Evolutionary conservation across 768 basidiomycete species (phyloP).

Genomic region (Lactifluus hygrophoroides): DNA sequence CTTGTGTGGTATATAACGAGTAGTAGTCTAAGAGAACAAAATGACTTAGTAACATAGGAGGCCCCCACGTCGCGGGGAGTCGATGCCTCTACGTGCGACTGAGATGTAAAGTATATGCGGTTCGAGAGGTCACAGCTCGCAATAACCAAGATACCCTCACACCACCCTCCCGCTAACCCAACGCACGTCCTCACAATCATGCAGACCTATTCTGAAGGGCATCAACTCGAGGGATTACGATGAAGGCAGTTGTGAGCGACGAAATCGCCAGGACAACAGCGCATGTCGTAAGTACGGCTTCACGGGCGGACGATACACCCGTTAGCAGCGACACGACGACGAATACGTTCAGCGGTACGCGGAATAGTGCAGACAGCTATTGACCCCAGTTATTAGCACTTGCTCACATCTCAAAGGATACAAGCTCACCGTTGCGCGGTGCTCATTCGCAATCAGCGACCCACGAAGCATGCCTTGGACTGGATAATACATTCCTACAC

Average conservation of each 20-base stretch:
- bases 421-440: no score
- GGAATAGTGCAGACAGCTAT: slow-evolving; percentile 61
- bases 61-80: no score
- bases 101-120: background rate
- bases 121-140: background rate
- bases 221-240: slow-evolving; percentile 28
- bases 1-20: background rate
- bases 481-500: slow-evolving; percentile 75
- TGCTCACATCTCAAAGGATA: slow-evolving; percentile 32
- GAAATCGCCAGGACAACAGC: slow-evolving; percentile 50
- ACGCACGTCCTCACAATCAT: slow-evolving; percentile 24
- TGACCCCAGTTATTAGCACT: background rate
- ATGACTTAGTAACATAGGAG: background rate
- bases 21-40: background rate
- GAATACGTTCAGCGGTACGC: slow-evolving; percentile 67
- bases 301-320: slow-evolving; percentile 57
- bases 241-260: slow-evolving; percentile 45
- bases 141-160: background rate
- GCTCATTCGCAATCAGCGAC: slow-evolving; percentile 54
- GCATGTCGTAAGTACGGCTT: slow-evolving; percentile 50
- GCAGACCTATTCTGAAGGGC: slow-evolving; percentile 1
- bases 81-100: no score
- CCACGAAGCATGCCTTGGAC: slow-evolving; percentile 69
- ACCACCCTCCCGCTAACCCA: background rate
- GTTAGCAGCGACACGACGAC: slow-evolving; percentile 62